Evolutionary conservation across 2,329 filamentous ascomycete species (phyloP), one percentile per base, ranked within the genome.

Genomic region (Alternaria arborescens): DNA sequence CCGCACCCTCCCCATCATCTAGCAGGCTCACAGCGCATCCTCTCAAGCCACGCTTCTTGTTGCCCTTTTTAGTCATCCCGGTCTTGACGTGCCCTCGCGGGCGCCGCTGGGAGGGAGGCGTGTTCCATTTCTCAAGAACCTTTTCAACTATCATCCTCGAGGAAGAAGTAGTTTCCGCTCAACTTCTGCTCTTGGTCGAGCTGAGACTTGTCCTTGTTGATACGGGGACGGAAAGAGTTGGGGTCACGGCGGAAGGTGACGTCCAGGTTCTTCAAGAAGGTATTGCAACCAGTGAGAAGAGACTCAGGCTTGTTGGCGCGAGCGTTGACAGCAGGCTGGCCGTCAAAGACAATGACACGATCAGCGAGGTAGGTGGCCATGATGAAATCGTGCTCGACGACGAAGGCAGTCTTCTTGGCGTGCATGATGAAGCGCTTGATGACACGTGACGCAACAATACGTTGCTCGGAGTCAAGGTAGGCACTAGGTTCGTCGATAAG

Each of bases 361-460:
- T 99, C 96, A 46, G 95, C 88, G 47, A 91, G 85, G 76, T 91
- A 91, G 43, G 88, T 91, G 41, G 88, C 88, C 94, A 98, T 97
- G 84, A 98, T 97, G 85, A 99, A 98, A 87, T 99, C 95, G 91
- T 99, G 95, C 89, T 99, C 95, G 79, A 99, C 94, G 71, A 99
- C 89, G 80, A 99, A 99, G 52, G 95, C 95, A 0, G 95, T 99
- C 88, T 98, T 98, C 89, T 98, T 98, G 74, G 93, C 90, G 85
- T 99, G 94, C 95, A 99, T 99, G 82, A 99, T 99, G 87, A 97
- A 99, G 70, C 95, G 91, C 87, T 99, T 99, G 84, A 99, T 99
- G 78, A 99, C 96, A 77, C 94, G 91, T 46, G 94, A 91, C 64
- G 94, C 94, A 73, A 99, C 90, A 77, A 99, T 97, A 91, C 95